These are phyloP conservation scores for Jatropha podagrica DNA, from an alignment of 441 rosid species.

Conservation along the genomic window DNA sequence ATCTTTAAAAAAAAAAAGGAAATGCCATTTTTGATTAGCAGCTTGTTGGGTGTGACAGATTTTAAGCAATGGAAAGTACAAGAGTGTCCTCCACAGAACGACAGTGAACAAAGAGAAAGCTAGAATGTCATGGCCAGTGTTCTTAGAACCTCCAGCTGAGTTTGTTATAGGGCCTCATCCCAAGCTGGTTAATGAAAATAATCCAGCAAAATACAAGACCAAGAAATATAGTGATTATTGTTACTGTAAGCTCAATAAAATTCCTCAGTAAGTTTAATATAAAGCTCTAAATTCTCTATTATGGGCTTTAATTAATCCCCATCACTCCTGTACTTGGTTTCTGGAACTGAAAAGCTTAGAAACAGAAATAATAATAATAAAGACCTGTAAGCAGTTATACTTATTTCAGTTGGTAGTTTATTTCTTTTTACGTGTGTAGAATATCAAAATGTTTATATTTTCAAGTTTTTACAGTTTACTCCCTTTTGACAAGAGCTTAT, in stretches of 20 bases:
- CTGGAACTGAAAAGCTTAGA: too few species aligned
- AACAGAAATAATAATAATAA: too few species aligned
- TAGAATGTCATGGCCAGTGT: slow-evolving; percentile 53
- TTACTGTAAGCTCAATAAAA: slow-evolving; percentile 72
- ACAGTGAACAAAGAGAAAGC: slow-evolving; percentile 39
- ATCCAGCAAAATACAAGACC: slow-evolving; percentile 53
- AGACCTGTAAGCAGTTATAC: too few species aligned
- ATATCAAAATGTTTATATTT: too few species aligned
- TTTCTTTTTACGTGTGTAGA: too few species aligned
- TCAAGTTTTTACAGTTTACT: too few species aligned
- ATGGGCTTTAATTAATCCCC: too few species aligned
- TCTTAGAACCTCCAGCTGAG: slow-evolving; percentile 47
- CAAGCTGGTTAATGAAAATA: slow-evolving; percentile 21
- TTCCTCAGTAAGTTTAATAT: slow-evolving; percentile 36
- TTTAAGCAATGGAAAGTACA: slow-evolving; percentile 39
- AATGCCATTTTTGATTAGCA: too few species aligned
- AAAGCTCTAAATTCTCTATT: too few species aligned
- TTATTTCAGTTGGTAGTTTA: too few species aligned
- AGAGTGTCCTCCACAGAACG: slow-evolving; percentile 36
- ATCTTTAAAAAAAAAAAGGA: background rate
- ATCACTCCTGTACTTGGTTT: too few species aligned
- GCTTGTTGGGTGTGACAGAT: slow-evolving; percentile 20
- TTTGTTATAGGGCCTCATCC: slow-evolving; percentile 31
- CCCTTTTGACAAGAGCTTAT: too few species aligned
- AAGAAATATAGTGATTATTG: slow-evolving; percentile 59